These are phyloP conservation scores for Aspergillus sclerotioniger DNA, from an alignment of 495 filamentous ascomycete species.

Conservation along the genomic window DNA sequence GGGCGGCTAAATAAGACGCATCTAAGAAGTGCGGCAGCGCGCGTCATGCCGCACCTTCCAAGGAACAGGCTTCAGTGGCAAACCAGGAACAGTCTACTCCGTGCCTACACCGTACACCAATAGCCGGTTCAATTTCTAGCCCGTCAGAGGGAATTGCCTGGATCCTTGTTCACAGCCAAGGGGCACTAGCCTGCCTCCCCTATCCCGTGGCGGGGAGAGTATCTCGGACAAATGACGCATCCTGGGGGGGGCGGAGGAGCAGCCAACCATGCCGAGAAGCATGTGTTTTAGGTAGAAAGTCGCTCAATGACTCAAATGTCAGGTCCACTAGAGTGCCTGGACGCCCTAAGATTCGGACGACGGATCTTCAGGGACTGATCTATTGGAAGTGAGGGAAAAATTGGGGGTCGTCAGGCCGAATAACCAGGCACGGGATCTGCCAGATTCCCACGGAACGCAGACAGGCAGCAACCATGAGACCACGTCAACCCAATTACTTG, in stretches of 20 bases:
- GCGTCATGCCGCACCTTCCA: not conserved
- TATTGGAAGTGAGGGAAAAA: not conserved
- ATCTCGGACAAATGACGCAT: not conserved
- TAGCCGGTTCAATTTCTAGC: not conserved
- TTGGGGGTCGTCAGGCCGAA: not conserved
- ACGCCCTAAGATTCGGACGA: not conserved
- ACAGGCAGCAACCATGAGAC: not conserved
- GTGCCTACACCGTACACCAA: too few species aligned
- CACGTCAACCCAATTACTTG: not conserved
- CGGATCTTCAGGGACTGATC: conserved; percentile 1
- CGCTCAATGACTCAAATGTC: not conserved
- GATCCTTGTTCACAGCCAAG: not conserved
- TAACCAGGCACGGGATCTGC: not conserved
- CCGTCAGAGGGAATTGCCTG: not conserved
- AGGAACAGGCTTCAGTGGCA: not conserved
- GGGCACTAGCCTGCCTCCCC: not conserved
- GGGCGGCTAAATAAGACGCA: not conserved
- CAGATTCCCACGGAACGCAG: not conserved
- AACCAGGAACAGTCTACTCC: not conserved
- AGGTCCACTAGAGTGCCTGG: not conserved
- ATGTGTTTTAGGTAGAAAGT: not conserved
- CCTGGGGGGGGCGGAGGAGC: not conserved
- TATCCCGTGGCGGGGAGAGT: not conserved
- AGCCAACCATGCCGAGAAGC: not conserved
- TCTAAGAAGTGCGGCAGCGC: not conserved